A percentile compares a stretch with the other conserved stretches of the same genome.
These are phyloP conservation scores for Crithidia thermophila DNA, from an alignment of 208 protist species.

Conservation along the genomic window DNA sequence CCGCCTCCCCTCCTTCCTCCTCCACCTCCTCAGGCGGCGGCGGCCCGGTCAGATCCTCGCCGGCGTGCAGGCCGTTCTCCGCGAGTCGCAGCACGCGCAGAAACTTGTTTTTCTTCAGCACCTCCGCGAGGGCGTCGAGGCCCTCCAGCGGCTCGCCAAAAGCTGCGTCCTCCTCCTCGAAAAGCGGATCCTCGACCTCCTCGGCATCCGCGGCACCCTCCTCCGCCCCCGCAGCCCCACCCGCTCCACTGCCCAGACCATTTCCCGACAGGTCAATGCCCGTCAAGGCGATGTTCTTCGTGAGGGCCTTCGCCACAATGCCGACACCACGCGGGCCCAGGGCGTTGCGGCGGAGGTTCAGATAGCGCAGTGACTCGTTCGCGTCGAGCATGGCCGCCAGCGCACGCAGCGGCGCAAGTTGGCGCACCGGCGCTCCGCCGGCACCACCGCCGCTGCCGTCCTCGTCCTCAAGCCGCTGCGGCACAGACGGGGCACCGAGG, in stretches of 20 bases:
- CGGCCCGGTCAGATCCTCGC: conserved; percentile 52
- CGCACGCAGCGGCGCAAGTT: conserved; percentile 45
- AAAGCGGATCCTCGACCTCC: conserved; percentile 73
- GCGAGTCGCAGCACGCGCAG: conserved; percentile 69
- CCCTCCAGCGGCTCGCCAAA: conserved; percentile 81
- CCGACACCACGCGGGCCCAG: conserved; percentile 80
- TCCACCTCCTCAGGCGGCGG: conserved; percentile 51
- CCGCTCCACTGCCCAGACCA: conserved; percentile 35
- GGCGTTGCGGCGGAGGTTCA: conserved; percentile 79
- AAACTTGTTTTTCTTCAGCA: conserved; percentile 94
- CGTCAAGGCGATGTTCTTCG: conserved; percentile 78
- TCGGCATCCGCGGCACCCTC: conserved; percentile 33
- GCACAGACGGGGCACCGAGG: conserved; percentile 30
- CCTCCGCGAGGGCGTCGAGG: conserved; percentile 80
- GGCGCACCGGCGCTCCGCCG: conserved; percentile 33
- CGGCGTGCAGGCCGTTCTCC: conserved; percentile 83
- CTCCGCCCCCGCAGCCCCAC: conserved; percentile 4
- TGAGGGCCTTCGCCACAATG: conserved; percentile 85
- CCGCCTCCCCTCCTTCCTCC: conserved; percentile 36
- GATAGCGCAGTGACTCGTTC: conserved; percentile 77
- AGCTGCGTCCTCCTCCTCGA: conserved; percentile 73
- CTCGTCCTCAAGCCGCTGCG: conserved; percentile 4
- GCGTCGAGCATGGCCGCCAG: conserved; percentile 71
- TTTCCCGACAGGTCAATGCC: conserved; percentile 81
- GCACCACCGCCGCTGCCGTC: conserved; percentile 1